Base-by-base conservation (phyloP, 192 early-diverging fungal genomes). In the Rhizophlyctis rosea region DNA sequence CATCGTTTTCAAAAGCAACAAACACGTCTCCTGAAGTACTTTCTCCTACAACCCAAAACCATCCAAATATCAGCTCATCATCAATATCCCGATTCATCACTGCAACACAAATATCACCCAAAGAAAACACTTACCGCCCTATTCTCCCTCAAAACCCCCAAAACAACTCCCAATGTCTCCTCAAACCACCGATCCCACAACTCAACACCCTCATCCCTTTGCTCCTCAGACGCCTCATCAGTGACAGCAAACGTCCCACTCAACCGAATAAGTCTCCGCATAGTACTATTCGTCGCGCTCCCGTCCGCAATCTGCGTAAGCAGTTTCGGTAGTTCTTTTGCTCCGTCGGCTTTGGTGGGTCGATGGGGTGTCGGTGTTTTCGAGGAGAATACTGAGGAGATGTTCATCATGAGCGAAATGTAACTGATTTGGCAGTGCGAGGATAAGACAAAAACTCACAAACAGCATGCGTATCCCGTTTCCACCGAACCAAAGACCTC, bases 131-230 rank as follows among this genome's bases (percentile, higher is more conserved):
- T n/a, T n/a, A n/a, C n/a, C n/a, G n/a, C n/a, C n/a, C n/a, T n/a
- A n/a, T n/a, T n/a, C n/a, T n/a, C n/a, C n/a, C n/a, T n/a, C n/a
- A n/a, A n/a, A n/a, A n/a, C 7, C 39, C 18, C 39, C 7, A 62
- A 30, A 47, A 62, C 29, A 16, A 33, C 31, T 9, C 4, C 49
- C 9, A 54, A 33, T 7, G 25, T 49, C 30, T 62, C 50, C 11
- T 25, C 3, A n/a, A 62, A 62, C 61, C 49, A 54, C 14, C 21
- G 4, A 33, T 49, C 33, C 61, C 59, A 60, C n/a, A 50, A 60
- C 23, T 21, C n/a, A 13, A 21, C 28, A 14, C 48, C 61, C 29
- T 50, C 49, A 29, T 18, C 7, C 1, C 16, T 49, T 11, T 14
- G 9, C n/a, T 18, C 58, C 13, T 44, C 23, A 23, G 13, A 18